phyloP scores from a whole-genome alignment of 768 basidiomycete genomes.

The Tulasnella sp. region DNA sequence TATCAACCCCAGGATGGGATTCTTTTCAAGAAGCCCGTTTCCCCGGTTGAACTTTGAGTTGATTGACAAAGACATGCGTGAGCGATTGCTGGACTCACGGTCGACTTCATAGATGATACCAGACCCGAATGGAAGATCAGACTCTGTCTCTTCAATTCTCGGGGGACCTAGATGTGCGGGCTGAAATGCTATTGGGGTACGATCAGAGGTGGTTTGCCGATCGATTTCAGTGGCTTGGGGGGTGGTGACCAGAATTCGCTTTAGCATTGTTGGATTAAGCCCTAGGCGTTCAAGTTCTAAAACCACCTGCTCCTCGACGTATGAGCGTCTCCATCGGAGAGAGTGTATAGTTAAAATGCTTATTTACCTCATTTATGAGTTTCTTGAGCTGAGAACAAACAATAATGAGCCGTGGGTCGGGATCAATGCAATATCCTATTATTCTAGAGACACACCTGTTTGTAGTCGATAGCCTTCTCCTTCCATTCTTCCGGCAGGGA shows the following conservation, averaged over 20 bases:
- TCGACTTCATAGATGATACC: background rate
- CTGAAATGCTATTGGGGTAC: too few relatives aligned
- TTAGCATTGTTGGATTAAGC: slow-evolving; percentile 34
- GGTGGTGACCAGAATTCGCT: slow-evolving; percentile 28
- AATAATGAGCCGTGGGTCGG: background rate
- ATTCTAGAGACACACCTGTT: slow-evolving; percentile 40
- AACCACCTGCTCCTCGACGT: slow-evolving; percentile 35
- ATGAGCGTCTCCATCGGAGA: too few relatives aligned
- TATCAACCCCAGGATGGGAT: slow-evolving; percentile 24
- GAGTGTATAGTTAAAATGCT: too few relatives aligned
- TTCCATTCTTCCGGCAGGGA: slow-evolving; percentile 67
- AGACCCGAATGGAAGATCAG: background rate
- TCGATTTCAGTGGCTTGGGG: background rate
- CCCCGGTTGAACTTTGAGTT: too few relatives aligned
- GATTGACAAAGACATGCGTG: too few relatives aligned
- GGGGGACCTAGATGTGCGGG: too few relatives aligned
- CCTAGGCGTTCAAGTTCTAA: slow-evolving; percentile 66
- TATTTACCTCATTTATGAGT: slow-evolving; percentile 58
- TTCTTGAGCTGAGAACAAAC: slow-evolving; percentile 64
- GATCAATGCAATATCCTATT: background rate
- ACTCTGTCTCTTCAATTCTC: too few relatives aligned
- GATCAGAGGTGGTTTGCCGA: background rate
- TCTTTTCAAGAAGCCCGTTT: background rate
- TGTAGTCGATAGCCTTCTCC: slow-evolving; percentile 73
- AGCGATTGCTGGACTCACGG: too few relatives aligned